Percentiles rank a stretch among this genome's conserved stretches.
These are phyloP conservation scores for Colletotrichum sojae DNA, from an alignment of 2,329 filamentous ascomycete genomes.

Conservation along the genomic window DNA sequence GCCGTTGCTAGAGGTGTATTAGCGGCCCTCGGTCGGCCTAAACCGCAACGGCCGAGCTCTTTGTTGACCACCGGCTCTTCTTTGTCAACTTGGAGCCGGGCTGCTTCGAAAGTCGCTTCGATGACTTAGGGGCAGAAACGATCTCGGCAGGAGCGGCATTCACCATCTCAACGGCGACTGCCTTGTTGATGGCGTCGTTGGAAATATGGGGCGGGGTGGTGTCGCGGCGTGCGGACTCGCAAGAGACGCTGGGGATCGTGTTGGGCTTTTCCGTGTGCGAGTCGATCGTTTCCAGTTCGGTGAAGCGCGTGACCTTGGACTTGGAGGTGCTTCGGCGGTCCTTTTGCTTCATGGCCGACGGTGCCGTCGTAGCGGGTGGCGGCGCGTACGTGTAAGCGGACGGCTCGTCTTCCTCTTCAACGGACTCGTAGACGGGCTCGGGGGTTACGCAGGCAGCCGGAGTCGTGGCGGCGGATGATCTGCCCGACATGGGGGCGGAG, in stretches of 20 bases:
- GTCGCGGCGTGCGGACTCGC: constrained; percentile 16
- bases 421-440: constrained; percentile 35
- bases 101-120: constrained; percentile 51
- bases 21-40: constrained; percentile 33
- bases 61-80: constrained; percentile 50
- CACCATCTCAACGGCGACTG: constrained; percentile 40
- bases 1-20: neutral
- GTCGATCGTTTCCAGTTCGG: constrained; percentile 50
- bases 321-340: constrained; percentile 44
- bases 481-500: constrained; percentile 37
- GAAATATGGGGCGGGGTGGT: constrained; percentile 41
- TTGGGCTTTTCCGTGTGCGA: constrained; percentile 43
- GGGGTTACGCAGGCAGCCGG: constrained; percentile 37
- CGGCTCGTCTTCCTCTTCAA: constrained; percentile 29
- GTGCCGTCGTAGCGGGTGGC: constrained; percentile 4
- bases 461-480: constrained; percentile 38
- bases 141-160: constrained; percentile 21
- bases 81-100: constrained; percentile 46
- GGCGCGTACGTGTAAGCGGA: constrained; percentile 26
- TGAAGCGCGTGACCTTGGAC: constrained; percentile 46
- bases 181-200: constrained; percentile 38
- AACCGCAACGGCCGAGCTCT: constrained; percentile 46
- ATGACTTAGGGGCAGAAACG: constrained; percentile 34
- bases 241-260: constrained; percentile 23
- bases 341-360: constrained; percentile 39